Evolutionary conservation across 768 basidiomycete species (phyloP), one percentile per base, ranked within the genome.

Genomic region (Agaricus subrufescens): DNA sequence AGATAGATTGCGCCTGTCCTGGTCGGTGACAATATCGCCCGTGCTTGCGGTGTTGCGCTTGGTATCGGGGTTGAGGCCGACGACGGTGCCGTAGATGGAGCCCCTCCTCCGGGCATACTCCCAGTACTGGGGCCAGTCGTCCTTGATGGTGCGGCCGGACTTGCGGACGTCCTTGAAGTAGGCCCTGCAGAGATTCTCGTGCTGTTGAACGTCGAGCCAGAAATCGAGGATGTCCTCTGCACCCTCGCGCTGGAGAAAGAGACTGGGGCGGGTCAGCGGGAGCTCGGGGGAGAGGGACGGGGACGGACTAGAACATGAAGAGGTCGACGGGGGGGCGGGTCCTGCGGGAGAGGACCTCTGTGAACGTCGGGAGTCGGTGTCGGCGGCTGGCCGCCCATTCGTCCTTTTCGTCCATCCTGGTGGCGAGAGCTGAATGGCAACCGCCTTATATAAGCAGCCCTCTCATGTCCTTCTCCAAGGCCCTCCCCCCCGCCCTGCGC

Each of bases 61-160:
- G 58, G 80, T 81, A 29, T 83, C 78, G 10, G 80, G 80, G 62
- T 81, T 80, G 45, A 91, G 75, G 1, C 91, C 91, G 9, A 96
- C 88, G 26, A 96, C 86, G 0, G 90, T 86, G 8, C 92, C 91
- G 64, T 98, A 98, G 55, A 96, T 94, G 4, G 93, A 94, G 3
- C 96, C 97, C 49, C 96, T 76, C 46, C 89, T 78, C 46, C 93
- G 84, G 11, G 97, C 97, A 67, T 94, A 92, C 60, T 94, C 89
- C 85, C 92, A 95, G 65, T 96, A 98, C 69, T 97, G 92, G 4
- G 97, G 97, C 97, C 97, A 99, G 69, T 98, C 97, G 15, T 98
- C 91, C 67, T 89, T 89, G 69, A 99, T 90, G 11, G 89, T 85
- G 27, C 89, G 83, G 2, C 95, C 94, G 0, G 94, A 94, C 74